phyloP scores from a whole-genome alignment of 1,139 yeast species.

The Nakaseomyces sp. region DNA sequence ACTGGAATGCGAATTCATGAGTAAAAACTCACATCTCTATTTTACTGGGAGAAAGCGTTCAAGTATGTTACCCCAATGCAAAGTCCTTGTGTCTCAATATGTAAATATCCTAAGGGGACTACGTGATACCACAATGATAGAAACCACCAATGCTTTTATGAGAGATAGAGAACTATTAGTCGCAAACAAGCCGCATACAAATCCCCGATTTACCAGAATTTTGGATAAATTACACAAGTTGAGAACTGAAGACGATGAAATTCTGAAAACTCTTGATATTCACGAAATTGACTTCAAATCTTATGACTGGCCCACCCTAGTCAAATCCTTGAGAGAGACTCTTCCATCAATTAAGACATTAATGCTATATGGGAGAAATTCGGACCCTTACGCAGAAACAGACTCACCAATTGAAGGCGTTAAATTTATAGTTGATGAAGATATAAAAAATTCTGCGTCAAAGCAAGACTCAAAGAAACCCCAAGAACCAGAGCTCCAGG shows the following conservation, averaged over 20 bases:
- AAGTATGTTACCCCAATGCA: constrained; percentile 23
- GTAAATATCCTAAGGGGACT: constrained; percentile 13
- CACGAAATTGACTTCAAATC: constrained; percentile 18
- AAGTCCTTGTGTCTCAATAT: constrained; percentile 16
- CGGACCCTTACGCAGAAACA: constrained; percentile 45
- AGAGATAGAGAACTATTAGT: not conserved
- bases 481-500: no score
- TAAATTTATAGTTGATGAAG: constrained; percentile 11
- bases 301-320: constrained; percentile 27
- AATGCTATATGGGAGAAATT: constrained; percentile 20
- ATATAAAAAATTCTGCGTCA: not conserved
- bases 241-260: constrained; percentile 27
- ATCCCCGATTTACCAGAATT: not conserved
- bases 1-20: constrained; percentile 53
- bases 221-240: constrained; percentile 19
- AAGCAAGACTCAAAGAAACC: no score
- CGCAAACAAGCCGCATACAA: not conserved
- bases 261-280: constrained; percentile 22
- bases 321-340: constrained; percentile 17
- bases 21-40: constrained; percentile 41
- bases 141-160: not conserved
- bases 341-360: constrained; percentile 26
- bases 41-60: constrained; percentile 35
- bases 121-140: constrained; percentile 7
- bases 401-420: constrained; percentile 42